Conservation (phyloP, 1,139 yeast species). For the Kodamaea sp. region DNA sequence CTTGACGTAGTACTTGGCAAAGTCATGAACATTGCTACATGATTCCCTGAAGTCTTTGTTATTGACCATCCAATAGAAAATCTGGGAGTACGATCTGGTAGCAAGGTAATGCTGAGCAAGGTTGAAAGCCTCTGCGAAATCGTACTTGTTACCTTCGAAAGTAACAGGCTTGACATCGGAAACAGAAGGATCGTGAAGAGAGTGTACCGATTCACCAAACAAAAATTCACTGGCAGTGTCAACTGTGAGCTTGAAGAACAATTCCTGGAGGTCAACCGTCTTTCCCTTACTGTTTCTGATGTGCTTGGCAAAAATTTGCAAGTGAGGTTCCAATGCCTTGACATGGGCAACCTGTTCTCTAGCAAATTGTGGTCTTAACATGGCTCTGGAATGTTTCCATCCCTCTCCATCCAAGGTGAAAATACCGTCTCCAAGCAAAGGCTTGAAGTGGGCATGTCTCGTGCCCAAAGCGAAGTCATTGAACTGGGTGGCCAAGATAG, state of each 20-base stretch:
- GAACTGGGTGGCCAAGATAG: constrained; percentile 28
- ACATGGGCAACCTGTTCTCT: constrained; percentile 31
- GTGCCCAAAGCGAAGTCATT: constrained; percentile 27
- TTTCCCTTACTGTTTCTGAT: constrained; percentile 15
- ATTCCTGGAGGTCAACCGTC: constrained; percentile 47
- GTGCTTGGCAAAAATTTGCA: constrained; percentile 21
- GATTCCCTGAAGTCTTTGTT: constrained; percentile 32
- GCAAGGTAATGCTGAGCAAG: constrained; percentile 38
- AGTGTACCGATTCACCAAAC: constrained; percentile 54
- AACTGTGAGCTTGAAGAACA: constrained; percentile 52
- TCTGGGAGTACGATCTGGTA: constrained; percentile 38
- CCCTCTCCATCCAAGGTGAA: constrained; percentile 29
- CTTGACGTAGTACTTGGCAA: constrained; percentile 29
- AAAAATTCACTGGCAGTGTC: constrained; percentile 62
- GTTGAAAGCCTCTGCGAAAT: constrained; percentile 48
- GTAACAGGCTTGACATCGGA: constrained; percentile 26
- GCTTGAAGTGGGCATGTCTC: constrained; percentile 23
- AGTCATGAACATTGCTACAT: constrained; percentile 33
- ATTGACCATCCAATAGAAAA: constrained; percentile 35
- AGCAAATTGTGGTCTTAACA: constrained; percentile 32
- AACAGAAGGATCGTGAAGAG: constrained; percentile 31
- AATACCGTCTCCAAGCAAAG: constrained; percentile 28
- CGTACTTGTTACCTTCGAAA: constrained; percentile 12
- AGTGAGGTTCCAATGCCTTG: constrained; percentile 25
- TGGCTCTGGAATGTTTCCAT: constrained; percentile 29